Conservation (phyloP, 1,284 basidiomycete genomes). For the Leccinum subrobustum region DNA sequence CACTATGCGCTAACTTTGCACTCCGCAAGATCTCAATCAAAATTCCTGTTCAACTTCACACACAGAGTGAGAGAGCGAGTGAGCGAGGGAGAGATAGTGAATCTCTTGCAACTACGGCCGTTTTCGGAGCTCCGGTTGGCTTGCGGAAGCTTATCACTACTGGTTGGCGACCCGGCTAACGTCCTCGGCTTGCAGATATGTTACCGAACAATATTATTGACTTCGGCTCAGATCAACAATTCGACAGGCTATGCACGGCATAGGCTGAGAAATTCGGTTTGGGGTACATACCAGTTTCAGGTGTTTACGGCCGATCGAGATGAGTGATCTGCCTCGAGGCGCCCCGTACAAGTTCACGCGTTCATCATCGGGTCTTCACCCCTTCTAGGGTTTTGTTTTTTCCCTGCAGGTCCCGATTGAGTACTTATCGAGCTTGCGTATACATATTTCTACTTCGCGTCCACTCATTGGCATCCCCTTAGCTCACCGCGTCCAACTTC, state of each 20-base stretch:
- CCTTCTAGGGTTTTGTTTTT: constrained; percentile 1
- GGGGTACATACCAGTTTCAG: constrained; percentile 9
- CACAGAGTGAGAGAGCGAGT: neutral
- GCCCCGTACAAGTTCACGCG: constrained; percentile 12
- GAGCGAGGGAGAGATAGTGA: neutral
- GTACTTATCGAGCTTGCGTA: constrained; percentile 3
- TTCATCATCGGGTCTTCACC: constrained; percentile 15
- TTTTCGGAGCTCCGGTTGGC: neutral
- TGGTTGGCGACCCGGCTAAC: neutral
- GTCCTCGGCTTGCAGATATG: neutral
- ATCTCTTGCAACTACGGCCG: neutral
- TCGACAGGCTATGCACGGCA: neutral
- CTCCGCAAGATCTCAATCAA: neutral
- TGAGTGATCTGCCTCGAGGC: constrained; percentile 21
- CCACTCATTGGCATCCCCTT: neutral
- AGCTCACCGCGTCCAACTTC: neutral
- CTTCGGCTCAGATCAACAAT: neutral
- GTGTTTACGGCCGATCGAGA: constrained; percentile 8
- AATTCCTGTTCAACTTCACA: neutral
- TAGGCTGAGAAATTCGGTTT: neutral
- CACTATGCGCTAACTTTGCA: neutral
- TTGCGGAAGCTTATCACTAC: neutral
- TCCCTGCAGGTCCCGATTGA: constrained; percentile 6
- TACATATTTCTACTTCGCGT: neutral
- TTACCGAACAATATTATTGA: neutral